Percentiles rank a stretch among this genome's conserved stretches.
Evolutionary conservation across 129 eudicot species (phyloP).

Genomic region (Gnaphalium uliginosum): DNA sequence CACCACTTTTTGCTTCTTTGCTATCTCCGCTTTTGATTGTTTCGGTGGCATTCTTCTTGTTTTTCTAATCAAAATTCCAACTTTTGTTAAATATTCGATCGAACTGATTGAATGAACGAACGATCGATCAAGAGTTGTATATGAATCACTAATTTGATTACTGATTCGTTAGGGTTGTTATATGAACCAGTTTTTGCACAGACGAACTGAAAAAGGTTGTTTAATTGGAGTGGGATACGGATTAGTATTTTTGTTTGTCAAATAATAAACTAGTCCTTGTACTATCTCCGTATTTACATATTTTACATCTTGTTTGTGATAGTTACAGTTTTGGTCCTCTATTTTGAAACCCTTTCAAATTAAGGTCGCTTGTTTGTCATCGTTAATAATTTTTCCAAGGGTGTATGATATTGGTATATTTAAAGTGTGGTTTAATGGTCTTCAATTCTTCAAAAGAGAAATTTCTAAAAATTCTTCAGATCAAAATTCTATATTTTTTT

Average conservation of each 20-base stretch:
- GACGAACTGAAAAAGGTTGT: not conserved
- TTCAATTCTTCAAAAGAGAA: too few relatives aligned
- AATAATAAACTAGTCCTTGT: not conserved
- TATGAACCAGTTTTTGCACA: not conserved
- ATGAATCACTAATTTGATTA: not conserved
- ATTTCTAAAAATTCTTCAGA: too few relatives aligned
- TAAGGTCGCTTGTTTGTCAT: too few relatives aligned
- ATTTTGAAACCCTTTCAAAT: too few relatives aligned
- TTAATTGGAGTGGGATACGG: not conserved
- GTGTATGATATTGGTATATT: too few relatives aligned
- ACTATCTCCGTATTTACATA: not conserved
- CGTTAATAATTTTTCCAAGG: too few relatives aligned
- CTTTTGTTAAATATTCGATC: too few relatives aligned
- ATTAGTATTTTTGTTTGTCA: not conserved
- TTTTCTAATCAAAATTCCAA: not conserved
- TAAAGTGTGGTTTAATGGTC: too few relatives aligned
- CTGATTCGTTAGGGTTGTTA: not conserved
- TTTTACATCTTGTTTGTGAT: not conserved
- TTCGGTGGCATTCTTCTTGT: constrained; percentile 61
- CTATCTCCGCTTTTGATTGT: constrained; percentile 55
- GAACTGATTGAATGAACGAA: not conserved
- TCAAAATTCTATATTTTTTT: too few relatives aligned
- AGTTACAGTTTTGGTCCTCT: not conserved
- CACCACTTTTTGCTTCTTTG: constrained; percentile 57
- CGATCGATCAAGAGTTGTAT: not conserved